A percentile compares a stretch with the other conserved stretches of the same genome.
phyloP scores from a whole-genome alignment of 2,329 filamentous ascomycete species.

The Aspergillus vadensis region DNA sequence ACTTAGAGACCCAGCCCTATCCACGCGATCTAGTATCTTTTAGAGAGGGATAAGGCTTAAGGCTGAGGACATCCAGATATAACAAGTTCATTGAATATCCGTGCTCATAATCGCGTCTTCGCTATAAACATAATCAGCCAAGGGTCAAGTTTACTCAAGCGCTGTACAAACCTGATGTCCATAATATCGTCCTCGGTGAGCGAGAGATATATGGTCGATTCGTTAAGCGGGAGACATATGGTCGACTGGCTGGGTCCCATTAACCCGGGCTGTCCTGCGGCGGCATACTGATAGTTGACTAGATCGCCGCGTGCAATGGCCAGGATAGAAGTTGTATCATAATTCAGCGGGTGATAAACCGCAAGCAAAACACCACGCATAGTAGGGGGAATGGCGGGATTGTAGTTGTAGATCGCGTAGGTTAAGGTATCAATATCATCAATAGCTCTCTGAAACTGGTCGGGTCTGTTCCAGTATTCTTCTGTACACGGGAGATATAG shows the following conservation, averaged over 20 bases:
- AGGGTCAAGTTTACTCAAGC: too few relatives aligned
- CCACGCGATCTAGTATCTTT: too few relatives aligned
- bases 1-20: too few relatives aligned
- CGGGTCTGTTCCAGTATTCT: neutral
- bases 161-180: too few relatives aligned
- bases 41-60: too few relatives aligned
- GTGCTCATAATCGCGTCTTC: too few relatives aligned
- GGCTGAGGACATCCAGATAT: too few relatives aligned
- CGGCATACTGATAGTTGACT: neutral
- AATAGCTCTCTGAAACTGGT: neutral
- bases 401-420: neutral
- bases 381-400: neutral
- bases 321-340: neutral
- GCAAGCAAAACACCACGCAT: neutral
- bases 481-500: neutral
- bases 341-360: neutral
- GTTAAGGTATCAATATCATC: neutral
- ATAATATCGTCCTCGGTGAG: too few relatives aligned
- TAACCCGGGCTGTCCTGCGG: neutral
- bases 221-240: too few relatives aligned
- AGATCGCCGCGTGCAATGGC: neutral
- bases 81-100: too few relatives aligned
- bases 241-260: neutral
- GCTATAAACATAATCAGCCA: too few relatives aligned
- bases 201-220: too few relatives aligned